Evolutionary conservation across 129 eudicot species (phyloP).

Genomic region (Glebionis coronaria): DNA sequence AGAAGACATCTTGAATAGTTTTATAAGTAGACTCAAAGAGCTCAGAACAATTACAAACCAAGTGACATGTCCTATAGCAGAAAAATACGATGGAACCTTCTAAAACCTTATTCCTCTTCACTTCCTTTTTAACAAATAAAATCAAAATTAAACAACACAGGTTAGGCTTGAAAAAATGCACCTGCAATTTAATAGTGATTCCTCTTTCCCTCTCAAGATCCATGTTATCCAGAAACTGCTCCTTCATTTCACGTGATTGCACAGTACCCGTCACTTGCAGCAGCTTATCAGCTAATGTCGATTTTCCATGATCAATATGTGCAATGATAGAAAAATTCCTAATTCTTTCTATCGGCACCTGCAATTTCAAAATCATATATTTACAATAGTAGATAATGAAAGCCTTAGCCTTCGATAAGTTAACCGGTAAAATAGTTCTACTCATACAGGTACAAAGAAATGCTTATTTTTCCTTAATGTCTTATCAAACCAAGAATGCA

Average conservation of each 20-base stretch:
- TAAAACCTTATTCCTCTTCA: conserved; percentile 12
- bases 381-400: background rate
- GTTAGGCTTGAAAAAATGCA: conserved; percentile 22
- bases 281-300: conserved; percentile 96
- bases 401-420: conserved; percentile 1
- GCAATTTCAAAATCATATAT: conserved; percentile 18
- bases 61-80: conserved; percentile 21
- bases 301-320: conserved; percentile 99
- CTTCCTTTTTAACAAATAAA: conserved; percentile 1
- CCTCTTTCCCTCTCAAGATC: conserved; percentile 99
- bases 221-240: conserved; percentile 98
- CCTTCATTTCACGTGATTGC: conserved; percentile 92
- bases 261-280: conserved; percentile 97
- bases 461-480: conserved; percentile 9
- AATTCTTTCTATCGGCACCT: conserved; percentile 83
- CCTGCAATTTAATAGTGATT: conserved; percentile 96
- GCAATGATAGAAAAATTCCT: conserved; percentile 94
- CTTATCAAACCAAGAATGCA: conserved; percentile 11
- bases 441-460: conserved; percentile 1
- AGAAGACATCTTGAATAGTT: conserved; percentile 2
- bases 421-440: conserved; percentile 1
- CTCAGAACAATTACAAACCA: conserved; percentile 13
- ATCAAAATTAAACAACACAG: background rate
- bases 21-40: conserved; percentile 5
- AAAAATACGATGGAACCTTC: conserved; percentile 13